phyloP scores from a whole-genome alignment of 306 rosid species.

The Fragaria ananassa region DNA sequence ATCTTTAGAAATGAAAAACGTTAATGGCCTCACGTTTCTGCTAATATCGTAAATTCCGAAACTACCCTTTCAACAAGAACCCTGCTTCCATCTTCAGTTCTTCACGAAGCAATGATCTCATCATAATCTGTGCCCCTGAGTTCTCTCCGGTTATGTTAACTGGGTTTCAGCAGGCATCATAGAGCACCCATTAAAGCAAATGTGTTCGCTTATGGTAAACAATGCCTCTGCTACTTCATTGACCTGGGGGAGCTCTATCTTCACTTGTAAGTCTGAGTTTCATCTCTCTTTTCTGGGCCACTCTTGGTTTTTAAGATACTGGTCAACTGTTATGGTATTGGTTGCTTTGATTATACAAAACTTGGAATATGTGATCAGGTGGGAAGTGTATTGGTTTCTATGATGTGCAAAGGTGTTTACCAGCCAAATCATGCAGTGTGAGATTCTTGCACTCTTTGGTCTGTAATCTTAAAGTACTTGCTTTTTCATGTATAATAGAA shows the following conservation, averaged over 20 bases:
- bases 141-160: conserved; percentile 4
- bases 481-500: neutral
- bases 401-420: conserved; percentile 25
- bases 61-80: neutral
- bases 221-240: conserved; percentile 12
- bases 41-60: neutral
- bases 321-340: neutral
- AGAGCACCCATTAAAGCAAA: neutral
- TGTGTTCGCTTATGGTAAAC: conserved; percentile 29
- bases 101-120: neutral
- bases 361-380: conserved; percentile 30
- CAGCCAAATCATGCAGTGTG: conserved; percentile 29
- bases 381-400: conserved; percentile 26
- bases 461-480: neutral
- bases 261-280: conserved; percentile 26
- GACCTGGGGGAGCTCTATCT: conserved; percentile 24
- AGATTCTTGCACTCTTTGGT: conserved; percentile 17
- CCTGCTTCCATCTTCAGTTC: no score
- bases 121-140: neutral
- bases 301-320: neutral
- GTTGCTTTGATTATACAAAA: conserved; percentile 20
- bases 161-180: neutral
- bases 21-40: neutral
- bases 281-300: neutral
- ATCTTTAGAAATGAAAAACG: no score